Evolutionary conservation across 192 early-diverging fungal genomes (phyloP).

Genomic region (Nowakowskiella sp.): DNA sequence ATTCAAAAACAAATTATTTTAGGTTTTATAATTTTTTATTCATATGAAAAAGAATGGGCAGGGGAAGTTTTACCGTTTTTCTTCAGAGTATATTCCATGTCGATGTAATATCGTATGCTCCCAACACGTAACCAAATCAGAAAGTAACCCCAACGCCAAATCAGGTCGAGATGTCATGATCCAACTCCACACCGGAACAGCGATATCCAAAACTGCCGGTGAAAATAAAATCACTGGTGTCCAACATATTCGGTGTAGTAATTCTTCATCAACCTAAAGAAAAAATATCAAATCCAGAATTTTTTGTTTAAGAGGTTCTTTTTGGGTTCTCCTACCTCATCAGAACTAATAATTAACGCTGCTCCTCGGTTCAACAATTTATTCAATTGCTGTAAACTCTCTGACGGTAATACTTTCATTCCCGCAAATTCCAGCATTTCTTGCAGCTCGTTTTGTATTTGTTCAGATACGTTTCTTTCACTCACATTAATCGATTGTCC

Average conservation of each 20-base stretch:
- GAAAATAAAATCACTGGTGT: constrained; percentile 77
- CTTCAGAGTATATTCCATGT: constrained; percentile 62
- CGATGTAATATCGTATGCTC: constrained; percentile 65
- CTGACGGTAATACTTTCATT: neutral
- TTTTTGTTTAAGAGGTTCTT: constrained; percentile 2
- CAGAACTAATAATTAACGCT: constrained; percentile 14
- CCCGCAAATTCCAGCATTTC: too few species aligned
- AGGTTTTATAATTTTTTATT: neutral
- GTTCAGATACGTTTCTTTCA: too few species aligned
- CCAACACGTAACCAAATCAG: constrained; percentile 79
- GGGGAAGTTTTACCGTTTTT: constrained; percentile 12
- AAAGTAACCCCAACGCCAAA: constrained; percentile 69
- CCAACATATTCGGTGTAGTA: constrained; percentile 76
- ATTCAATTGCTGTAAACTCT: constrained; percentile 26
- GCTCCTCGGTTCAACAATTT: constrained; percentile 19
- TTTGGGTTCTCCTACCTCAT: constrained; percentile 20
- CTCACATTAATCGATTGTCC: too few species aligned
- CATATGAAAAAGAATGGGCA: constrained; percentile 33
- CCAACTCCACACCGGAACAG: constrained; percentile 85
- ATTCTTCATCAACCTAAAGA: constrained; percentile 56
- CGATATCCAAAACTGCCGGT: constrained; percentile 68
- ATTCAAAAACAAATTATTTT: constrained; percentile 3
- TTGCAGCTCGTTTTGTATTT: neutral
- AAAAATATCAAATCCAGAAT: constrained; percentile 30
- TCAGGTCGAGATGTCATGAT: constrained; percentile 70